phyloP scores from a whole-genome alignment of 1,284 basidiomycete genomes.

The Melanopsichium pennsylvanicum region DNA sequence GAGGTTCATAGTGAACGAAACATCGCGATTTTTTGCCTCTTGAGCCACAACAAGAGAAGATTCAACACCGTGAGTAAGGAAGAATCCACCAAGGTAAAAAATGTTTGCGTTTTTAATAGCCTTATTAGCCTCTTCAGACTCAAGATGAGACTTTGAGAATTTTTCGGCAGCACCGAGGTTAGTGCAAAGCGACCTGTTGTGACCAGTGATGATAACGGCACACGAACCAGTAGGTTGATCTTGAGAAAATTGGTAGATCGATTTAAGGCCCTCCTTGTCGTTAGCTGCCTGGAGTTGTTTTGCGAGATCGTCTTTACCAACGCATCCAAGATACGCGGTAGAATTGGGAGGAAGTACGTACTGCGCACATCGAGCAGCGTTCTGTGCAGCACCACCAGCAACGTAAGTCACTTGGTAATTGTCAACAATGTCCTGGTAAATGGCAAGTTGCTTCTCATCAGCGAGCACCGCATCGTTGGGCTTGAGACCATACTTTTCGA shows the following conservation, averaged over 20 bases:
- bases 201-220: conserved; percentile 92
- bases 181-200: conserved; percentile 92
- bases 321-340: conserved; percentile 93
- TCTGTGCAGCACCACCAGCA: conserved; percentile 96
- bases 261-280: conserved; percentile 86
- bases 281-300: conserved; percentile 91
- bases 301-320: conserved; percentile 90
- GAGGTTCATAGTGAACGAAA: conserved; percentile 79
- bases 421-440: conserved; percentile 84
- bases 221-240: conserved; percentile 94
- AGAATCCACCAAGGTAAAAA: conserved; percentile 97
- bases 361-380: conserved; percentile 92
- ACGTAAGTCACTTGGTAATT: conserved; percentile 86
- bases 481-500: conserved; percentile 90
- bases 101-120: conserved; percentile 82
- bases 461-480: conserved; percentile 97
- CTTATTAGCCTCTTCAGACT: conserved; percentile 78
- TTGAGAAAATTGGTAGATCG: conserved; percentile 87
- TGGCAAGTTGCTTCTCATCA: conserved; percentile 78
- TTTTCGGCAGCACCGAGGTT: conserved; percentile 88
- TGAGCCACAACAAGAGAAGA: conserved; percentile 80
- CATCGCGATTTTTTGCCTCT: conserved; percentile 79
- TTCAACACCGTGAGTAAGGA: conserved; percentile 90
- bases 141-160: conserved; percentile 82
- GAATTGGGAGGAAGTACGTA: conserved; percentile 75